Percentiles rank a stretch among this genome's conserved stretches.
Conservation (phyloP, 495 filamentous ascomycete genomes). For the Chaetomium fimeti region DNA sequence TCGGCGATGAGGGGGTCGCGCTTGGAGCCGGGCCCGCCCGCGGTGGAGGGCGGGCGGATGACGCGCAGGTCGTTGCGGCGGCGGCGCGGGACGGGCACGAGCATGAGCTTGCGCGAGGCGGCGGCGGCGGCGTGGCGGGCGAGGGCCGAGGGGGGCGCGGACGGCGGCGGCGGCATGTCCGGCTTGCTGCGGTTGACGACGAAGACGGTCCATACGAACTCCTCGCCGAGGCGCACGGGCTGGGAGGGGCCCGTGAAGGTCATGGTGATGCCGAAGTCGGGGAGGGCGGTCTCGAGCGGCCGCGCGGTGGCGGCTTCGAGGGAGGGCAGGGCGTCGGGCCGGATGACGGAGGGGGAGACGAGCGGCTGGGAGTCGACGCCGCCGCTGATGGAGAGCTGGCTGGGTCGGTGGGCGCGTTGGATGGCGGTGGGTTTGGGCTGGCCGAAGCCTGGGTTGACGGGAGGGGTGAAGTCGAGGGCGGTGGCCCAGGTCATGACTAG, state of each 20-base stretch:
- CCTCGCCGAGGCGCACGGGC: constrained; percentile 61
- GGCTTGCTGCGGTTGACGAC: constrained; percentile 72
- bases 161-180: not conserved
- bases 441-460: constrained; percentile 57
- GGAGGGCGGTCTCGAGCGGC: constrained; percentile 47
- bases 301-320: constrained; percentile 47
- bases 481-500: constrained; percentile 81
- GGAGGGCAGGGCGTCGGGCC: constrained; percentile 54
- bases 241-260: constrained; percentile 62
- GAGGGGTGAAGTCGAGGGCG: constrained; percentile 76
- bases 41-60: constrained; percentile 52
- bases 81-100: constrained; percentile 77
- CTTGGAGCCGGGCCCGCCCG: constrained; percentile 8
- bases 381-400: constrained; percentile 56
- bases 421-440: constrained; percentile 54
- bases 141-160: not conserved
- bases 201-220: constrained; percentile 84
- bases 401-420: constrained; percentile 63
- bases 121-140: constrained; percentile 17
- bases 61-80: constrained; percentile 65
- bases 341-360: constrained; percentile 47
- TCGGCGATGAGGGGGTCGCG: constrained; percentile 56
- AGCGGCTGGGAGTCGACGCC: constrained; percentile 46
- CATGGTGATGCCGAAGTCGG: constrained; percentile 70
- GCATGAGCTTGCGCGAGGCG: constrained; percentile 66